phyloP scores from a whole-genome alignment of 2,329 filamentous ascomycete genomes.

The Pseudocercospora macadamiae region DNA sequence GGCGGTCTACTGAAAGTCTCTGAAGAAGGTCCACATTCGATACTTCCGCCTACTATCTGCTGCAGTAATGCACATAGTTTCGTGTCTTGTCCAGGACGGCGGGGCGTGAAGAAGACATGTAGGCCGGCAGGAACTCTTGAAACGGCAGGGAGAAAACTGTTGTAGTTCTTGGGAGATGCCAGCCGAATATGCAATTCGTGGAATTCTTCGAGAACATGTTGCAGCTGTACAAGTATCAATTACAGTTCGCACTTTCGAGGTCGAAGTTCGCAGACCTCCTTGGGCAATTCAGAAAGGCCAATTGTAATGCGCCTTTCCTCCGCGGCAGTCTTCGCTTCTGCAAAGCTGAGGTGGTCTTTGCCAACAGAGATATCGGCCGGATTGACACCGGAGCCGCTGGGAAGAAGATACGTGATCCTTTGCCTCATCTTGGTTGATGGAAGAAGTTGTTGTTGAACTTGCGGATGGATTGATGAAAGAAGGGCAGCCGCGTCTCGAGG shows the following conservation, averaged over 20 bases:
- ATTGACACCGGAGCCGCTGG: slow-evolving; percentile 65
- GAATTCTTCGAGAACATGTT: slow-evolving; percentile 62
- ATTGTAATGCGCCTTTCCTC: slow-evolving; percentile 81
- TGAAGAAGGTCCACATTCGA: slow-evolving; percentile 59
- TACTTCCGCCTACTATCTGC: slow-evolving; percentile 55
- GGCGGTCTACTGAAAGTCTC: slow-evolving; percentile 46
- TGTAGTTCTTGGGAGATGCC: slow-evolving; percentile 63
- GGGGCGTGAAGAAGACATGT: slow-evolving; percentile 76
- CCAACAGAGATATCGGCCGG: slow-evolving; percentile 65
- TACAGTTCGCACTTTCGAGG: not conserved
- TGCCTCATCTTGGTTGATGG: slow-evolving; percentile 64
- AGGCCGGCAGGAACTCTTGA: slow-evolving; percentile 79
- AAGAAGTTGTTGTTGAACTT: not conserved
- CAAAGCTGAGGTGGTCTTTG: slow-evolving; percentile 58
- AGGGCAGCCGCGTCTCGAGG: not conserved
- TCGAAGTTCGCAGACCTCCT: slow-evolving; percentile 53
- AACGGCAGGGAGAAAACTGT: slow-evolving; percentile 68
- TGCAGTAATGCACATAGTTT: slow-evolving; percentile 63
- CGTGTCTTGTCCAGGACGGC: slow-evolving; percentile 34
- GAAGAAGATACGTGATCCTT: slow-evolving; percentile 74
- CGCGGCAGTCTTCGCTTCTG: slow-evolving; percentile 62
- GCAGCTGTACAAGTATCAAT: slow-evolving; percentile 52
- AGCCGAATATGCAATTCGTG: slow-evolving; percentile 80
- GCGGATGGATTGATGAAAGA: not conserved
- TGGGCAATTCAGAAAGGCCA: slow-evolving; percentile 71